phyloP scores from a whole-genome alignment of 1,284 basidiomycete genomes.

The Ustilago shanxiensis region DNA sequence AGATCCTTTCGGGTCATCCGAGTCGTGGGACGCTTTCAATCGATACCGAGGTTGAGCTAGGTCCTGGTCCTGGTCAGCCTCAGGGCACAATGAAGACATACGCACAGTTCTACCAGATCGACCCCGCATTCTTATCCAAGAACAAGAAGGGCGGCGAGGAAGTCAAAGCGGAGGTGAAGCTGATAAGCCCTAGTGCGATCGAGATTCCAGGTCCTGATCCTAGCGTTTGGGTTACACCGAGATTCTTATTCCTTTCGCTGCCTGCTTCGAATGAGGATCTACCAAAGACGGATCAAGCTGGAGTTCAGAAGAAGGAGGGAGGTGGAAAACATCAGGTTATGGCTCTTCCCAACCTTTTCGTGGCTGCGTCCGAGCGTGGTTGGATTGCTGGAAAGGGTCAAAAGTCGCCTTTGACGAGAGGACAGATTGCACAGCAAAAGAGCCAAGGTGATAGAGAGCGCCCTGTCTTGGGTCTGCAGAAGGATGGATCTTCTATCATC shows the following conservation, averaged over 20 bases:
- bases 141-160: slow-evolving; percentile 8
- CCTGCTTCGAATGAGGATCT: slow-evolving; percentile 34
- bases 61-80: slow-evolving; percentile 76
- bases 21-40: slow-evolving; percentile 81
- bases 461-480: slow-evolving; percentile 26
- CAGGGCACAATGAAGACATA: slow-evolving; percentile 49
- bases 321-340: slow-evolving; percentile 48
- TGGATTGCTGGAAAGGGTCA: slow-evolving; percentile 54
- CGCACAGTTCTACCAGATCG: slow-evolving; percentile 49
- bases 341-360: slow-evolving; percentile 56
- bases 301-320: background rate
- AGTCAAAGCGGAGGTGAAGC: slow-evolving; percentile 30
- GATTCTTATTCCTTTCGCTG: slow-evolving; percentile 54
- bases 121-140: slow-evolving; percentile 17
- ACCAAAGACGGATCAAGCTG: slow-evolving; percentile 18
- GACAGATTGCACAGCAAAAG: slow-evolving; percentile 12
- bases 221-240: slow-evolving; percentile 47
- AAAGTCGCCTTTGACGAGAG: slow-evolving; percentile 3
- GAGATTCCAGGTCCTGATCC: slow-evolving; percentile 57
- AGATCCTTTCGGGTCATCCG: slow-evolving; percentile 82
- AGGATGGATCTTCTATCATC: slow-evolving; percentile 39
- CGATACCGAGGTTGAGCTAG: slow-evolving; percentile 76
- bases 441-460: slow-evolving; percentile 1
- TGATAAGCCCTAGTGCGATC: slow-evolving; percentile 41
- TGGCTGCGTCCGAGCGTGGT: slow-evolving; percentile 53